Conservation (phyloP, 805 yeast genomes). For the Yarrowia phangngaensis region DNA sequence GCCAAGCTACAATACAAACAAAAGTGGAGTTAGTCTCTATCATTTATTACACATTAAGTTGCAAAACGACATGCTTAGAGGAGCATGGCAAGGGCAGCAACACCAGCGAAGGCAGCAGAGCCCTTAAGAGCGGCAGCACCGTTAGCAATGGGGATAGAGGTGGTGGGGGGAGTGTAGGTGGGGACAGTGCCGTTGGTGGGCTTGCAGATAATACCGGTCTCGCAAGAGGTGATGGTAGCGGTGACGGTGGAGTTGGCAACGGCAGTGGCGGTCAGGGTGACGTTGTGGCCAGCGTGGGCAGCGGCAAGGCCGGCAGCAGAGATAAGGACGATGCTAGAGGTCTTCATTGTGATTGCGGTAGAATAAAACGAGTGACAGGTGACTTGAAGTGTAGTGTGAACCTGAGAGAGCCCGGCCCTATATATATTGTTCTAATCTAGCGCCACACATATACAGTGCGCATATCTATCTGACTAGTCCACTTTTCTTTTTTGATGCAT, state of each 20-base stretch:
- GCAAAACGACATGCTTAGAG: no score
- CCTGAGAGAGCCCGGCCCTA: no score
- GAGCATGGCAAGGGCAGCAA: slow-evolving; percentile 20
- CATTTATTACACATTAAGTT: no score
- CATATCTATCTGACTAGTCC: no score
- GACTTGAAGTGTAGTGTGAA: neutral
- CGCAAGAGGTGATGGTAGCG: slow-evolving; percentile 25
- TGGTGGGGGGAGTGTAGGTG: slow-evolving; percentile 15
- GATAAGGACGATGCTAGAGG: slow-evolving; percentile 6
- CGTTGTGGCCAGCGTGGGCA: slow-evolving; percentile 22
- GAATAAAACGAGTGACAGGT: slow-evolving; percentile 8
- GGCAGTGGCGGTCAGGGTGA: slow-evolving; percentile 17
- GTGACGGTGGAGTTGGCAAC: slow-evolving; percentile 16
- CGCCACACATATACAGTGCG: no score
- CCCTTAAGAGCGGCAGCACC: slow-evolving; percentile 20
- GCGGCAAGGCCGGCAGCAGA: slow-evolving; percentile 21
- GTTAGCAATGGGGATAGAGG: slow-evolving; percentile 24
- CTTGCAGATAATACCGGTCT: slow-evolving; percentile 10
- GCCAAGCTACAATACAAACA: no score
- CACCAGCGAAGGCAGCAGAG: slow-evolving; percentile 13
- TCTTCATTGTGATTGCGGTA: slow-evolving; percentile 4
- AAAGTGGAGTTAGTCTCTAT: no score
- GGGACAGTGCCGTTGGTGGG: slow-evolving; percentile 24
- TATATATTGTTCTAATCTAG: no score
- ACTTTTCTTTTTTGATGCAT: no score